Evolutionary conservation across 768 basidiomycete genomes (phyloP).

Genomic region (Epithele typhae): DNA sequence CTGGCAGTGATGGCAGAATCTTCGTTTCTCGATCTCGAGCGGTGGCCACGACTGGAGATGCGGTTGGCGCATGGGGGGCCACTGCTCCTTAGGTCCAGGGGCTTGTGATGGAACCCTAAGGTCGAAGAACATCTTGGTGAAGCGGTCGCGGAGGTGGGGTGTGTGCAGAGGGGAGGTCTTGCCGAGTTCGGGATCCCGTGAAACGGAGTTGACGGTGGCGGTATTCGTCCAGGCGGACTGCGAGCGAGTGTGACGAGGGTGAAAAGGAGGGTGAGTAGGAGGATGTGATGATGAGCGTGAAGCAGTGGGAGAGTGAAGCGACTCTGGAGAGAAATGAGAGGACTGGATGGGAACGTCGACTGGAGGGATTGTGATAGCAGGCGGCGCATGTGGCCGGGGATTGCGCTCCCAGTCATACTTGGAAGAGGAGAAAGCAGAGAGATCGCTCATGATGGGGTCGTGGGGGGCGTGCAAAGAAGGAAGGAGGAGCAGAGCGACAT

Average conservation of each 20-base stretch:
- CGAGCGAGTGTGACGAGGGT: constrained; percentile 15
- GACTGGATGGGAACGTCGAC: constrained; percentile 23
- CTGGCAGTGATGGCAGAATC: constrained; percentile 21
- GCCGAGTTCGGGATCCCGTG: constrained; percentile 23
- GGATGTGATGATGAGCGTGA: no score
- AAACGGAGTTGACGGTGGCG: constrained; percentile 18
- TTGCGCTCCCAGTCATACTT: constrained; percentile 7
- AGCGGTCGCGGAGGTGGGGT: constrained; percentile 25
- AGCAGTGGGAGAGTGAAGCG: constrained; percentile 7
- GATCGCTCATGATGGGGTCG: constrained; percentile 2
- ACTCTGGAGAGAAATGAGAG: constrained; percentile 44
- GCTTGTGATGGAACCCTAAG: constrained; percentile 26
- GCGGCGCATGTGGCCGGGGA: constrained; percentile 10
- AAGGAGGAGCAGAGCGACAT: neutral
- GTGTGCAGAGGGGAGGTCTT: constrained; percentile 18
- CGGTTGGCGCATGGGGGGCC: constrained; percentile 22
- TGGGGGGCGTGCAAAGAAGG: constrained; percentile 9
- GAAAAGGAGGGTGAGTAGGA: constrained; percentile 21
- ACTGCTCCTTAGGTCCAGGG: constrained; percentile 24
- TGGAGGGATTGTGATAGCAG: constrained; percentile 7
- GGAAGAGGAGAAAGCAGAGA: constrained; percentile 1
- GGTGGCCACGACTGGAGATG: constrained; percentile 33
- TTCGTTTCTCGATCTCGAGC: constrained; percentile 35
- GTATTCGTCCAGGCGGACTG: constrained; percentile 24
- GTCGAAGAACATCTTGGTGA: constrained; percentile 36